A percentile compares a stretch with the other conserved stretches of the same genome.
Evolutionary conservation across 768 basidiomycete species (phyloP).

Genomic region (Pleurotus tuoliensis): DNA sequence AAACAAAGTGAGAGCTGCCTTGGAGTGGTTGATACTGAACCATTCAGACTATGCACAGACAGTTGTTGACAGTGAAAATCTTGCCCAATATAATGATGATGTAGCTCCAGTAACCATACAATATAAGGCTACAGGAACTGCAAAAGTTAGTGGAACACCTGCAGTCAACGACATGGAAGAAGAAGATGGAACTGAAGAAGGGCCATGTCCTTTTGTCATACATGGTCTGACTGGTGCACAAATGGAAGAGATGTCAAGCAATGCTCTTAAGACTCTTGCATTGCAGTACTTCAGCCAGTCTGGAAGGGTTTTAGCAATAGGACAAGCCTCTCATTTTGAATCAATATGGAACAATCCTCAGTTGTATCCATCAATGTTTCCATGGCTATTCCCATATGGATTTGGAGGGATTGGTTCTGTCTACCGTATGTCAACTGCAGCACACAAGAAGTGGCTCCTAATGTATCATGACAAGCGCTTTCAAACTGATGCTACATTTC

Average conservation of each 20-base stretch:
- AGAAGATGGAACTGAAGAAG: slow-evolving; percentile 18
- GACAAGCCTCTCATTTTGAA: slow-evolving; percentile 13
- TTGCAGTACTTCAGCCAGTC: slow-evolving; percentile 12
- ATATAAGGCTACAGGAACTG: slow-evolving; percentile 5
- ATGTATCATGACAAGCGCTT: slow-evolving; percentile 28
- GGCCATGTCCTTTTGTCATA: slow-evolving; percentile 22
- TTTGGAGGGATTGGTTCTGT: slow-evolving; percentile 22
- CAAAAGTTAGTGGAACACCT: slow-evolving; percentile 8
- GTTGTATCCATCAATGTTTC: slow-evolving; percentile 28
- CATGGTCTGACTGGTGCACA: slow-evolving; percentile 21
- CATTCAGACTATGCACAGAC: slow-evolving; percentile 22
- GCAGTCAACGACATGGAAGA: slow-evolving; percentile 15
- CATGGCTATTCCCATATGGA: slow-evolving; percentile 39
- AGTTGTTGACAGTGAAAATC: slow-evolving; percentile 15
- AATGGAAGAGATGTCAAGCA: slow-evolving; percentile 9
- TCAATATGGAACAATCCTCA: slow-evolving; percentile 21
- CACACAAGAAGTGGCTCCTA: slow-evolving; percentile 24
- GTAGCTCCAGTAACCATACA: slow-evolving; percentile 12
- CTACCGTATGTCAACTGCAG: slow-evolving; percentile 9
- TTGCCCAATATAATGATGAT: slow-evolving; percentile 11
- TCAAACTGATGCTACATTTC: slow-evolving; percentile 21
- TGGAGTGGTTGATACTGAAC: slow-evolving; percentile 25
- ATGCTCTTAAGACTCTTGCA: slow-evolving; percentile 13
- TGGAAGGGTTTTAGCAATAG: slow-evolving; percentile 18
- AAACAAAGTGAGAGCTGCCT: slow-evolving; percentile 16